Evolutionary conservation across 495 filamentous ascomycete genomes (phyloP).

Genomic region (Trichocladium uniseriatum): DNA sequence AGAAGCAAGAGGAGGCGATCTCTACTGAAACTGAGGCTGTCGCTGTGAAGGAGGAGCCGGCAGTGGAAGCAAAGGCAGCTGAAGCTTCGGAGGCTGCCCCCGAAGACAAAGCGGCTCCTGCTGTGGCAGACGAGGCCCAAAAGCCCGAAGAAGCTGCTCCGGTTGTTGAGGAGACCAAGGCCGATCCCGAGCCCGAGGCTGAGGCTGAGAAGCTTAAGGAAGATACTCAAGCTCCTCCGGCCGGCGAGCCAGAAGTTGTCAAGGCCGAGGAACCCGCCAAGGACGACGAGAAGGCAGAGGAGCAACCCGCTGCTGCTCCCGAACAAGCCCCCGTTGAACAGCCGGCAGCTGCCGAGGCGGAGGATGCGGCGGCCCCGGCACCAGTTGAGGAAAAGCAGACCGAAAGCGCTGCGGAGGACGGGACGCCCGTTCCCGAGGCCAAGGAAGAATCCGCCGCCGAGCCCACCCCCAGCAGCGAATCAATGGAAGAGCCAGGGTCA

Average conservation of each 20-base stretch:
- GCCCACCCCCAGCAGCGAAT: no score
- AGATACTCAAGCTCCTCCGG: neutral
- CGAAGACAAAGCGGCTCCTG: neutral
- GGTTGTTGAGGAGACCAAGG: neutral
- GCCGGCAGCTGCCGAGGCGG: neutral
- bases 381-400: neutral
- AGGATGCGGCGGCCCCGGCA: neutral
- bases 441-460: slow-evolving; percentile 1
- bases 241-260: no score
- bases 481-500: no score
- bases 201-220: neutral
- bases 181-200: neutral
- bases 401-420: neutral
- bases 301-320: neutral
- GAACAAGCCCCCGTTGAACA: neutral
- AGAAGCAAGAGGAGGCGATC: neutral
- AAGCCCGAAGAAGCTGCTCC: neutral
- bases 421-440: neutral
- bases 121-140: neutral
- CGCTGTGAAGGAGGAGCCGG: neutral
- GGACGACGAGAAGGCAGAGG: neutral
- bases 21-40: neutral
- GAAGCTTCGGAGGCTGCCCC: neutral
- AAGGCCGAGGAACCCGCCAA: neutral
- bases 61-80: neutral